A percentile compares a stretch with the other conserved stretches of the same genome.
Evolutionary conservation across 306 rosid species (phyloP).

Genomic region (Dalbergia oliveri): DNA sequence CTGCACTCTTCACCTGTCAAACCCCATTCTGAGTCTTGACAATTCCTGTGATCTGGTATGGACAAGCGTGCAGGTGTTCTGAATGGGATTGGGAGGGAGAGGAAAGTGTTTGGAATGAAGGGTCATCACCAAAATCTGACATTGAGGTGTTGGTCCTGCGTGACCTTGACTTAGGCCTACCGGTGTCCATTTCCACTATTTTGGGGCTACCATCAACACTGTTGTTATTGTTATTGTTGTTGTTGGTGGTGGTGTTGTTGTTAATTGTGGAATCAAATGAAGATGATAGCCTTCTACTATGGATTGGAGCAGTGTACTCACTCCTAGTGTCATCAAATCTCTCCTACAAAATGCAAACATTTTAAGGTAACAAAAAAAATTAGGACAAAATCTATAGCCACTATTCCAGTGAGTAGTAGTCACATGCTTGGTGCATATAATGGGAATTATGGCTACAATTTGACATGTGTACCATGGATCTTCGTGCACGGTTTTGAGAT

Average conservation of each 20-base stretch:
- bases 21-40: slow-evolving; percentile 74
- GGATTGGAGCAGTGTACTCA: slow-evolving; percentile 63
- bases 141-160: slow-evolving; percentile 71
- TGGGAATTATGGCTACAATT: slow-evolving; percentile 22
- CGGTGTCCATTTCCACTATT: slow-evolving; percentile 87
- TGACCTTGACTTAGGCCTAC: slow-evolving; percentile 78
- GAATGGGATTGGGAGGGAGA: slow-evolving; percentile 59
- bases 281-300: slow-evolving; percentile 72
- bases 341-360: slow-evolving; percentile 57
- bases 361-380: slow-evolving; percentile 4
- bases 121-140: slow-evolving; percentile 73
- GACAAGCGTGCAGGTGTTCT: slow-evolving; percentile 55
- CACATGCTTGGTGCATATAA: background rate
- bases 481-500: slow-evolving; percentile 66
- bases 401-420: background rate
- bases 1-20: slow-evolving; percentile 73
- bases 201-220: slow-evolving; percentile 71
- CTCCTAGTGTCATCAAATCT: slow-evolving; percentile 72
- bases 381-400: background rate
- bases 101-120: slow-evolving; percentile 53
- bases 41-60: slow-evolving; percentile 58
- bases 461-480: slow-evolving; percentile 63
- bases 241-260: slow-evolving; percentile 3
- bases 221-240: slow-evolving; percentile 1
- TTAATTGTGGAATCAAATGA: slow-evolving; percentile 62